phyloP scores from a whole-genome alignment of 2,329 filamentous ascomycete species.

The Colletotrichum spaethianum region DNA sequence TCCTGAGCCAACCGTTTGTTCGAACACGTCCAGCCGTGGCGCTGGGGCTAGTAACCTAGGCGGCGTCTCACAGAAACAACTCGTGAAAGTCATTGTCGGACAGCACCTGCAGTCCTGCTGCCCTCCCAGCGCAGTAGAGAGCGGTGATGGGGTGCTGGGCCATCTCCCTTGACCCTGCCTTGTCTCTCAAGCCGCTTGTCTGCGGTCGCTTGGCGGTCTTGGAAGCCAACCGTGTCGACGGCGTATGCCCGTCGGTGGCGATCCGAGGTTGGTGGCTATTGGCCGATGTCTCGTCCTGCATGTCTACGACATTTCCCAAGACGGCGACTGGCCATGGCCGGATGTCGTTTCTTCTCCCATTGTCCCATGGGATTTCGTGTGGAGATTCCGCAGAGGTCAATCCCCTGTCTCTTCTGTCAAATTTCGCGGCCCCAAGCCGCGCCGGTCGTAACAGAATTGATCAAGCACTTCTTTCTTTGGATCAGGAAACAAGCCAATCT shows the following conservation, averaged over 20 bases:
- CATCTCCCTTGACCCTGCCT: conserved; percentile 24
- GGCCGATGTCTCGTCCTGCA: conserved; percentile 11
- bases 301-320: conserved; percentile 36
- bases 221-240: background rate
- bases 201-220: background rate
- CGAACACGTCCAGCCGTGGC: conserved; percentile 14
- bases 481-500: conserved; percentile 1
- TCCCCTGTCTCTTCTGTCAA: conserved; percentile 23
- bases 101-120: conserved; percentile 4
- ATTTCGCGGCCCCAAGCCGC: background rate
- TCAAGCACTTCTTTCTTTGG: conserved; percentile 15
- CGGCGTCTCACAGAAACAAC: conserved; percentile 13
- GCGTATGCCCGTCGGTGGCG: background rate
- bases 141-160: background rate
- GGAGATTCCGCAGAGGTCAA: conserved; percentile 2
- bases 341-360: conserved; percentile 31
- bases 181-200: conserved; percentile 24
- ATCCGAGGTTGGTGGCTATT: background rate
- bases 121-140: conserved; percentile 1
- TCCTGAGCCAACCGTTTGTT: conserved; percentile 30
- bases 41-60: conserved; percentile 13
- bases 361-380: conserved; percentile 9
- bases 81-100: conserved; percentile 19
- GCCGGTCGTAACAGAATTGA: conserved; percentile 6
- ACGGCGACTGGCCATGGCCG: conserved; percentile 16